Evolutionary conservation across 495 filamentous ascomycete species (phyloP), one percentile per base, ranked within the genome.

Genomic region (Aspergillus campestris): DNA sequence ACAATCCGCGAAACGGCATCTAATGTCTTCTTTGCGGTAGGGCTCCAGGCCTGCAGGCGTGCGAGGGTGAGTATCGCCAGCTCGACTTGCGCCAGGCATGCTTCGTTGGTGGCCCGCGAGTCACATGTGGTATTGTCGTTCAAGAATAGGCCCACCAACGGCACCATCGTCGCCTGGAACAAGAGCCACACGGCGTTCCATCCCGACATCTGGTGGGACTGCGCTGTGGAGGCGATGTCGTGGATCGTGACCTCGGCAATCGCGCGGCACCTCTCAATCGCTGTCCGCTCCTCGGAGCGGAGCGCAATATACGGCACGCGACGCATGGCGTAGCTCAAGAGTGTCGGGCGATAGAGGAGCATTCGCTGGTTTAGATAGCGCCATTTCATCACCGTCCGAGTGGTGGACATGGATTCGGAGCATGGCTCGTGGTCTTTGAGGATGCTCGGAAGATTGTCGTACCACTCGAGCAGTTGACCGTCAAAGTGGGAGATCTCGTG

Each of bases 181-280:
- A 85, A 71, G 60, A 87, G 82, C 86, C 86, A 91, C 15, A 87
- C 82, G 5, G 81, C 85, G 62, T 86, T 86, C 86, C 86, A 89
- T 5, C 84, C 84, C 12, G 75, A 78, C 65, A 89, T 82, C 58
- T 87, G 81, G 62, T 87, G 86, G 27, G 77, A 75, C 32, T 73
- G 75, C 62, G 82, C 85, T 38, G 81, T 82, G 31, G 69, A 65
- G 12, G 80, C 58, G 34, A 90, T 86, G 49, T 87, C 83, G 45
- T 79, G 74, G 52, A 90, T 86, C 3, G 82, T 80, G 48, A 78
- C 68, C 38, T 79, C 79, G 3, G 86, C 84, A 8, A 87, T 72
- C 45, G 78, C 73, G 15, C 83, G 77, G 60, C 83, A 87, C 31
- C 75, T 79, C 38, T 79, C 72, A 42, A 89, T 81, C 7, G 83